Base-by-base conservation (phyloP, 371 early-diverging fungal genomes). In the Mucor velutinosus region DNA sequence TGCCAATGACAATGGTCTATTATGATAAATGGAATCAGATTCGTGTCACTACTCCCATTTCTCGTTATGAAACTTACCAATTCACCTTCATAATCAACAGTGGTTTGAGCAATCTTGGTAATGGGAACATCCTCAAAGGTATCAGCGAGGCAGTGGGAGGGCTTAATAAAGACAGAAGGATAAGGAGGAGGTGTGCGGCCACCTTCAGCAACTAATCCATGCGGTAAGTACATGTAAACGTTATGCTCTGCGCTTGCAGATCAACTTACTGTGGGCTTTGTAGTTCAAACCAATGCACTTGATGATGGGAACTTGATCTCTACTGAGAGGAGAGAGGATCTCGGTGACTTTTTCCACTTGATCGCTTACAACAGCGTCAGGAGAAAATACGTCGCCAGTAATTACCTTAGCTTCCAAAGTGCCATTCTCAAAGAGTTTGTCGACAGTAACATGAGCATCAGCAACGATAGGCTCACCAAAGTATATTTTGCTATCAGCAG, bases 251-350 rank as follows among this genome's bases (percentile, higher is more conserved):
- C 4, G 11, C 10, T 27, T 2, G 55, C 23, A 64, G n/a, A 8
- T 25, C 21, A 47, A 57, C 64, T 64, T 64, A 64, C 64, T 74
- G 62, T 74, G 74, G 51, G 71, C 65, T 37, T 77, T 77, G 73
- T 89, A 89, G 67, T 89, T 89, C 56, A 89, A 68, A 2, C 89
- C 89, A 53, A 89, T 80, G 60, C 89, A 84, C 41, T 81, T 79
- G 66, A 87, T 78, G 49, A 78, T 69, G 35, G 74, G 74, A 19
- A 74, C 57, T 29, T 74, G 58, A 3, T 70, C 70, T 19, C 35
- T 39, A 8, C 75, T 49, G 27, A 87, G 61, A 21, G 87, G 87
- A 19, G 87, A 73, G 21, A 87, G 76, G 10, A 87, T 64, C 4
- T 43, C 14, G 35, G 56, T 33, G n/a, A 80, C 80, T 58, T 80